Percentiles rank a stretch among this genome's conserved stretches.
Conservation (phyloP, 31 red algal genomes). For the Endocladia muricata region DNA sequence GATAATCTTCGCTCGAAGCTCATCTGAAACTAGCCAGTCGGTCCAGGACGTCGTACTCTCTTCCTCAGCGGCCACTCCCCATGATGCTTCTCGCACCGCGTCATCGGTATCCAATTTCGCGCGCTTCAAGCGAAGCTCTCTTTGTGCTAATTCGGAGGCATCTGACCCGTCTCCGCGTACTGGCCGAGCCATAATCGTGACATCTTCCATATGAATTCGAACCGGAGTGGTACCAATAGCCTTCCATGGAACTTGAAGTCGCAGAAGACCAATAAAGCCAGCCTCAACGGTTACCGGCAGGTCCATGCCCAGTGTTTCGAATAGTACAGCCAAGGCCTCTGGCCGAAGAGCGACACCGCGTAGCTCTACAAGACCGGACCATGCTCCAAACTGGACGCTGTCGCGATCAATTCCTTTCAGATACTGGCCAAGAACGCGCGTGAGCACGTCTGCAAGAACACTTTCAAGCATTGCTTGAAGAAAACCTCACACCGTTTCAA, state of each 20-base stretch:
- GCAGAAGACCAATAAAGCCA: conserved; percentile 80
- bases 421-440: conserved; percentile 90
- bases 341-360: conserved; percentile 71
- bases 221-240: conserved; percentile 75
- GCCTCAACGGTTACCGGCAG: conserved; percentile 73
- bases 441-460: conserved; percentile 92
- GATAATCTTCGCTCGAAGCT: conserved; percentile 74
- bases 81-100: conserved; percentile 82
- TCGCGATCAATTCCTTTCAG: conserved; percentile 92
- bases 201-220: conserved; percentile 62
- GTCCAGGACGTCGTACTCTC: conserved; percentile 29
- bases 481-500: no score
- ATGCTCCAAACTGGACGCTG: conserved; percentile 82
- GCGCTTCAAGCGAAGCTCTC: conserved; percentile 65
- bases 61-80: conserved; percentile 45
- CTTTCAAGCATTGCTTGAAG: conserved; percentile 77
- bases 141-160: conserved; percentile 35
- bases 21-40: conserved; percentile 57
- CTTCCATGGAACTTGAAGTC: conserved; percentile 92
- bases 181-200: conserved; percentile 64
- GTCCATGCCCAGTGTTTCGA: conserved; percentile 81
- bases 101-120: conserved; percentile 81
- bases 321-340: conserved; percentile 78
- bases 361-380: conserved; percentile 88
- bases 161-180: conserved; percentile 55